phyloP scores from a whole-genome alignment of 2,329 filamentous ascomycete genomes.

The Colletotrichum sp. region DNA sequence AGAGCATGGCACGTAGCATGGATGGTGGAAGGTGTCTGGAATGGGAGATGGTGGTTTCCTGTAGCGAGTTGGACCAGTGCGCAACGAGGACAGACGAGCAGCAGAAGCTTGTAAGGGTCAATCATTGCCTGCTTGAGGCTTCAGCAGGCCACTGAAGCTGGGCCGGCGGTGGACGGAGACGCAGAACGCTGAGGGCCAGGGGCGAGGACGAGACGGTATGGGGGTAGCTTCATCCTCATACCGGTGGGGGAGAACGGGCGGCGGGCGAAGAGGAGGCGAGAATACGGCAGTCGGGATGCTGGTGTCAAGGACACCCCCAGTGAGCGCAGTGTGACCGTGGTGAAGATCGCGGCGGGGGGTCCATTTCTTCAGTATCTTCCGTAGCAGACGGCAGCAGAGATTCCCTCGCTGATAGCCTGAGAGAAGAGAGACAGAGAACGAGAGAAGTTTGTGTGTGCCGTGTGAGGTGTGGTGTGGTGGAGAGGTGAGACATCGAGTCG shows the following conservation, averaged over 20 bases:
- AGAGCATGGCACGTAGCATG: not conserved
- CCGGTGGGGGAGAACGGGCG: not conserved
- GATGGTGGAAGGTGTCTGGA: slow-evolving; percentile 7
- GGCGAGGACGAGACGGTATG: not conserved
- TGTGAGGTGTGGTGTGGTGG: not conserved
- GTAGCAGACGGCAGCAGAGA: not conserved
- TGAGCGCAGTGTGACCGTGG: not conserved
- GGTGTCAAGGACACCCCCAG: not conserved
- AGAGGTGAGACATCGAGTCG: slow-evolving; percentile 2
- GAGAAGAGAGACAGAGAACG: not conserved
- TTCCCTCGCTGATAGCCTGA: not conserved
- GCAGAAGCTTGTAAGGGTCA: not conserved
- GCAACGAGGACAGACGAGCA: not conserved
- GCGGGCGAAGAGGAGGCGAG: slow-evolving; percentile 3
- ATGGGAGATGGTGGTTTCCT: not conserved
- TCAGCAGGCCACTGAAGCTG: not conserved
- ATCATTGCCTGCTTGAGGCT: not conserved
- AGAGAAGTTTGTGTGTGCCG: not conserved
- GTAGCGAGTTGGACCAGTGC: slow-evolving; percentile 4
- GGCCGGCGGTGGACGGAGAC: not conserved
- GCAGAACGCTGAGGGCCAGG: not conserved
- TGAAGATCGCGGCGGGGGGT: not conserved
- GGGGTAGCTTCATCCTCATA: slow-evolving; percentile 8
- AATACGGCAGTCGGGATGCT: not conserved
- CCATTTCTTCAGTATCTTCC: not conserved